Evolutionary conservation across 768 basidiomycete species (phyloP).

Genomic region (Rhizopogon vesiculosus): DNA sequence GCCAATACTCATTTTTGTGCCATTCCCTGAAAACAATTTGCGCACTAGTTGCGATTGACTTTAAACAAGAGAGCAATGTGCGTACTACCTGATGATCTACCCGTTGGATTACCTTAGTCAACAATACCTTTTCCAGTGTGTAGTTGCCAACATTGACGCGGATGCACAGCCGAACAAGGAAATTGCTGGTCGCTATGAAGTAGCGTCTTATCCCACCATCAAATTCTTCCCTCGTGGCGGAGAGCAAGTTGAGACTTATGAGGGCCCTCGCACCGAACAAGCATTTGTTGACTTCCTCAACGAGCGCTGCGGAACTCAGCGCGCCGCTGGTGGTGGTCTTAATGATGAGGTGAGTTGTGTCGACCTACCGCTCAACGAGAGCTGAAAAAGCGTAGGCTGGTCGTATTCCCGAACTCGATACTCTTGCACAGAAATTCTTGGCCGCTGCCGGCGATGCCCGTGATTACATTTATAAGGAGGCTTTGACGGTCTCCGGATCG

Average conservation of each 20-base stretch:
- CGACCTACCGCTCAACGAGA: not conserved
- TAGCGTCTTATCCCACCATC: conserved; percentile 87
- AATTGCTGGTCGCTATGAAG: conserved; percentile 65
- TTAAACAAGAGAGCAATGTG: conserved; percentile 74
- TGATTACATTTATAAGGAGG: conserved; percentile 61
- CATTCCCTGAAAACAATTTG: not conserved
- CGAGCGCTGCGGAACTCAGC: conserved; percentile 80
- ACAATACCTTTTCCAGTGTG: conserved; percentile 48
- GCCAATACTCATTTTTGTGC: not conserved
- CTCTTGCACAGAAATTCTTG: conserved; percentile 73
- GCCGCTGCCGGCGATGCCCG: conserved; percentile 51
- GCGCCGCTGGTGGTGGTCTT: conserved; percentile 79
- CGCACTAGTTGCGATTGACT: conserved; percentile 65
- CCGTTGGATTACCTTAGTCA: not conserved
- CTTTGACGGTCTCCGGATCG: conserved; percentile 42
- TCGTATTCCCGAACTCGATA: conserved; percentile 71
- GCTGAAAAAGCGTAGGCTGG: conserved; percentile 58
- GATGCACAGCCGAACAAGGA: conserved; percentile 78
- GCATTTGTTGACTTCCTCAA: conserved; percentile 81
- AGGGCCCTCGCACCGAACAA: conserved; percentile 63
- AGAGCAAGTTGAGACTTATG: conserved; percentile 63
- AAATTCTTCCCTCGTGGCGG: conserved; percentile 85
- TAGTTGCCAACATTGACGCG: conserved; percentile 89
- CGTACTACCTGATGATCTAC: conserved; percentile 14
- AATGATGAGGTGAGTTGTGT: conserved; percentile 50